Percentiles rank a stretch among this genome's conserved stretches.
Conservation (phyloP, 129 eudicot genomes). For the Oenanthe sinensis region DNA sequence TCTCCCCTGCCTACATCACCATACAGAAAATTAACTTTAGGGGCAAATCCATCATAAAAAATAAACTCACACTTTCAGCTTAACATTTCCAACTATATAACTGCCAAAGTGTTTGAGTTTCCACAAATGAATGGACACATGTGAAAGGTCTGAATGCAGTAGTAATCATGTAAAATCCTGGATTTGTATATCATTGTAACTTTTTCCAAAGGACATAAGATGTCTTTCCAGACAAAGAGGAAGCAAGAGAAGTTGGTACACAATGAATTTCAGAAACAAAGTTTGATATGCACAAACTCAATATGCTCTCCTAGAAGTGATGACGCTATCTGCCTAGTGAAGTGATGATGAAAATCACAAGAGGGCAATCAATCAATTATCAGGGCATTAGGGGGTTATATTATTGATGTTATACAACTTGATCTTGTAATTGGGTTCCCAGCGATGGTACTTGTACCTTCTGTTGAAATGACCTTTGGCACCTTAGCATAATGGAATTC, state of each 20-base stretch:
- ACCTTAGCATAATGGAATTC: background rate
- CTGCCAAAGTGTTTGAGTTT: background rate
- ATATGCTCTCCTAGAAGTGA: background rate
- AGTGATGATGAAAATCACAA: no score
- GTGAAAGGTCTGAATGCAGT: background rate
- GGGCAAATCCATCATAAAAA: background rate
- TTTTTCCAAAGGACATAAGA: background rate
- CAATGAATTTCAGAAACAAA: background rate
- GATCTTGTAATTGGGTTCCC: background rate
- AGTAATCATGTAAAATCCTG: background rate
- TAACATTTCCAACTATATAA: background rate
- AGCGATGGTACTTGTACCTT: background rate
- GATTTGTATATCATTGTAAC: background rate
- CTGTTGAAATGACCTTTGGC: background rate
- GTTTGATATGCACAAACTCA: background rate
- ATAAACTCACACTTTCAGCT: background rate
- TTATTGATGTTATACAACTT: background rate
- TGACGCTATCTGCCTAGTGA: no score
- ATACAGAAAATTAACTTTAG: background rate
- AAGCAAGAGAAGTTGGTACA: background rate
- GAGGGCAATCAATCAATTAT: no score
- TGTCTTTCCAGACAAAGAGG: background rate
- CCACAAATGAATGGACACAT: background rate
- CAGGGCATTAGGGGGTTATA: background rate
- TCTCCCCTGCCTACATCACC: slow-evolving; percentile 55